Percentiles rank a stretch among this genome's conserved stretches.
Evolutionary conservation across 2,329 filamentous ascomycete genomes (phyloP).

Genomic region (Penicillium sp.): DNA sequence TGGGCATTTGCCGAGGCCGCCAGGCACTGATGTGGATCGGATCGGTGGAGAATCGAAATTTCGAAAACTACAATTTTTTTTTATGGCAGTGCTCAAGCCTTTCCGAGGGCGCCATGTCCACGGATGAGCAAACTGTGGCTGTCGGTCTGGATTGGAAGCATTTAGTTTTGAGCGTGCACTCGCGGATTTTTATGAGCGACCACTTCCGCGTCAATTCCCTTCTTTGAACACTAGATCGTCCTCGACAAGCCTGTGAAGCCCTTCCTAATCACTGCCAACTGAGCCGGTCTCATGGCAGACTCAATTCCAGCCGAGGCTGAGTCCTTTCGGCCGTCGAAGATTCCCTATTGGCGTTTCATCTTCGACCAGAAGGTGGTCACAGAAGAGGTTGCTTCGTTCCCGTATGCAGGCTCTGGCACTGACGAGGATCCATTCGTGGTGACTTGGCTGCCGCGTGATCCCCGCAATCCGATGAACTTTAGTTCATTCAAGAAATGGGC

Average conservation of each 20-base stretch:
- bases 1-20: conserved; percentile 9
- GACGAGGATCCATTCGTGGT: conserved; percentile 37
- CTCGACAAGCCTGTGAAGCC: not conserved
- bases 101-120: too few species aligned
- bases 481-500: conserved; percentile 31
- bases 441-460: conserved; percentile 35
- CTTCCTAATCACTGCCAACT: conserved; percentile 1
- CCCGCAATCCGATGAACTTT: conserved; percentile 38
- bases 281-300: conserved; percentile 2
- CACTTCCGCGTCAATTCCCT: too few species aligned
- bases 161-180: too few species aligned
- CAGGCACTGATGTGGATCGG: conserved; percentile 12
- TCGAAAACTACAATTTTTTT: too few species aligned
- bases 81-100: too few species aligned
- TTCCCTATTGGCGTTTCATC: conserved; percentile 27
- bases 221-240: not conserved
- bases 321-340: conserved; percentile 16
- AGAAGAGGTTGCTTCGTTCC: conserved; percentile 22
- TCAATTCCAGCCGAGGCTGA: conserved; percentile 7
- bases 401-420: conserved; percentile 34
- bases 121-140: too few species aligned
- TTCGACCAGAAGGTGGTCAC: conserved; percentile 29
- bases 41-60: too few species aligned
- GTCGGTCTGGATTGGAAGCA: too few species aligned
- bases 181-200: too few species aligned